phyloP scores from a whole-genome alignment of 768 basidiomycete genomes.

The Panellus pusillus region DNA sequence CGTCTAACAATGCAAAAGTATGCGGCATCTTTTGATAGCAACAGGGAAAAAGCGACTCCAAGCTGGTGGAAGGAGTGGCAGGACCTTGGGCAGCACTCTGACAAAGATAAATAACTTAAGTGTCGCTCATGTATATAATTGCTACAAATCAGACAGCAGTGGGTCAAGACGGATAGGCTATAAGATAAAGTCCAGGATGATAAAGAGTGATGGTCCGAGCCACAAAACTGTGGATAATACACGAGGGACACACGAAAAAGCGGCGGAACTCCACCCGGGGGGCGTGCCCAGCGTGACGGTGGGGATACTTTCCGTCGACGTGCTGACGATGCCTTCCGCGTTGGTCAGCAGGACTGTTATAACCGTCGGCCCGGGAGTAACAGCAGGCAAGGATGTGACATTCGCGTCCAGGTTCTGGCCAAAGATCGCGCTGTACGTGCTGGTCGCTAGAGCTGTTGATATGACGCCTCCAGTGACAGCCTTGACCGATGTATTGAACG shows the following conservation, averaged over 20 bases:
- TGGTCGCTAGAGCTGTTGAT: constrained; percentile 62
- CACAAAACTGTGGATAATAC: not conserved
- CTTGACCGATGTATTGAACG: constrained; percentile 66
- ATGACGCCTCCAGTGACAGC: constrained; percentile 57
- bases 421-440: constrained; percentile 66
- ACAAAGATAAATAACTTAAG: not conserved
- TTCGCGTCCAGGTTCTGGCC: constrained; percentile 39
- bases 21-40: not conserved
- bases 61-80: constrained; percentile 33
- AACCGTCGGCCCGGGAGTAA: constrained; percentile 13
- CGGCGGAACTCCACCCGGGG: constrained; percentile 51
- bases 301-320: constrained; percentile 51
- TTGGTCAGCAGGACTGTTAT: constrained; percentile 50
- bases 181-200: constrained; percentile 15
- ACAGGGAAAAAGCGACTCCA: constrained; percentile 25
- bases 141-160: constrained; percentile 7
- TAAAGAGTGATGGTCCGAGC: constrained; percentile 13
- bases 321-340: constrained; percentile 50
- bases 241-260: constrained; percentile 9
- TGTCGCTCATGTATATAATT: constrained; percentile 3
- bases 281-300: constrained; percentile 62
- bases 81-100: constrained; percentile 14
- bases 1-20: constrained; percentile 10
- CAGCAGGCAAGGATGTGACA: constrained; percentile 52
- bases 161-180: constrained; percentile 22